Base-by-base conservation (phyloP, 2,329 filamentous ascomycete genomes). In the Trichoderma koningii region DNA sequence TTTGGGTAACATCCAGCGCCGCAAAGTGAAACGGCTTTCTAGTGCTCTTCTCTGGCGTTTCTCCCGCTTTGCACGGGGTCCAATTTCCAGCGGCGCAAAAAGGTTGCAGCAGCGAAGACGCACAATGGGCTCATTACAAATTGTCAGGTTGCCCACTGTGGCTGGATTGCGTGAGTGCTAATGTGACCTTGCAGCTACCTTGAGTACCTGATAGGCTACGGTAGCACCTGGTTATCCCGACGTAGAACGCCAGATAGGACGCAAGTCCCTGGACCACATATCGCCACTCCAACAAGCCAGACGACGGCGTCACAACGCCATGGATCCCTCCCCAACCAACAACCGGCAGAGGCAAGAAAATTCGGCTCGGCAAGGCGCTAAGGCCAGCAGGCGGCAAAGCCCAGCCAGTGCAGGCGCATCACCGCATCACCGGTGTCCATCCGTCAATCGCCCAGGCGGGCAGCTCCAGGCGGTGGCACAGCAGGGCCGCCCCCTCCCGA, bases 281-380 rank as follows among this genome's bases (percentile, higher is more conserved):
- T 38, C 12, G 34, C 42, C 42, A 45, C 42, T n/a, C n/a, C 19
- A 52, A 34, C 19, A 52, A 34, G 30, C 51, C 30, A 41, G 21
- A 41, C 34, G 9, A 19, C 47, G 19, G 57, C 34, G 23, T 52
- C 34, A 41, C 30, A 34, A 30, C 15, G 15, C 19, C 17, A 28
- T 26, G 47, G 47, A 41, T 51, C 21, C 15, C 30, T 3, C 21
- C 21, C 21, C 23, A 28, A 34, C 47, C 45, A 61, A 45, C 57
- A 61, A 26, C 34, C 56, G 56, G 56, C 45, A 61, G 23, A 51
- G 56, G 47, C 56, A 42, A 34, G 42, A 50, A 41, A 45, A 60
- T 60, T 60, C 28, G 45, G 21, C 56, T 50, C 57, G 57, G 57
- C 57, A 61, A 30, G 28, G 59, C 48, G 59, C 59, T 62, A 45